These are phyloP conservation scores for Eucalyptus sp. DNA, from an alignment of 345 rosid species.

Conservation along the genomic window DNA sequence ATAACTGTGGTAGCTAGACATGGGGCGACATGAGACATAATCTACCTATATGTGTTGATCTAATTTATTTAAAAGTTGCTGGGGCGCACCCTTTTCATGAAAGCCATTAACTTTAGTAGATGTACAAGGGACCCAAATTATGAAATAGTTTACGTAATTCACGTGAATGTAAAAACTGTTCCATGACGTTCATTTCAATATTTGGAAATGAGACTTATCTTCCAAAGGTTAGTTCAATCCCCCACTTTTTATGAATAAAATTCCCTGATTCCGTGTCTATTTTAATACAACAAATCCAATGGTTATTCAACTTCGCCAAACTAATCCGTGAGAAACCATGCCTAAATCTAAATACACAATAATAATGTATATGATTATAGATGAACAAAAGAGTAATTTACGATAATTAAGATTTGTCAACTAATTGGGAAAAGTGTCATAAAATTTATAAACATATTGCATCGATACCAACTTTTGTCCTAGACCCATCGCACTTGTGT, in stretches of 20 bases:
- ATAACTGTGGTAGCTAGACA: fast-evolving
- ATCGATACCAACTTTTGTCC: fast-evolving
- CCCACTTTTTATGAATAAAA: not conserved
- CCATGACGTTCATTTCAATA: not conserved
- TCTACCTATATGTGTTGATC: not conserved
- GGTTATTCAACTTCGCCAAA: not conserved
- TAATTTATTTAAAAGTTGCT: not conserved
- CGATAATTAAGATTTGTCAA: not conserved
- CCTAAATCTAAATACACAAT: not conserved
- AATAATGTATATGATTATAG: not conserved
- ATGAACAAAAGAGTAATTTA: not conserved
- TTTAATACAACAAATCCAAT: not conserved
- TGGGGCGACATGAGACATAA: not conserved
- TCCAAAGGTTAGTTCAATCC: not conserved
- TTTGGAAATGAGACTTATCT: too few relatives aligned
- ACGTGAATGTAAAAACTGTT: not conserved
- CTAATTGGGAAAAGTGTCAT: not conserved
- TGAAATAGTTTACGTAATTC: not conserved
- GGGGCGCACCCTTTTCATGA: not conserved
- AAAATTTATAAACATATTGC: too few relatives aligned
- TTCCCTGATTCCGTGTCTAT: not conserved
- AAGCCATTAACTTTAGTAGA: not conserved
- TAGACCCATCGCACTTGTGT: fast-evolving
- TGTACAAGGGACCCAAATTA: not conserved
- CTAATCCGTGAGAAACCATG: not conserved